Percentiles rank a stretch among this genome's conserved stretches.
These are phyloP conservation scores for Claviceps digitariae DNA, from an alignment of 2,329 filamentous ascomycete species.

Conservation along the genomic window DNA sequence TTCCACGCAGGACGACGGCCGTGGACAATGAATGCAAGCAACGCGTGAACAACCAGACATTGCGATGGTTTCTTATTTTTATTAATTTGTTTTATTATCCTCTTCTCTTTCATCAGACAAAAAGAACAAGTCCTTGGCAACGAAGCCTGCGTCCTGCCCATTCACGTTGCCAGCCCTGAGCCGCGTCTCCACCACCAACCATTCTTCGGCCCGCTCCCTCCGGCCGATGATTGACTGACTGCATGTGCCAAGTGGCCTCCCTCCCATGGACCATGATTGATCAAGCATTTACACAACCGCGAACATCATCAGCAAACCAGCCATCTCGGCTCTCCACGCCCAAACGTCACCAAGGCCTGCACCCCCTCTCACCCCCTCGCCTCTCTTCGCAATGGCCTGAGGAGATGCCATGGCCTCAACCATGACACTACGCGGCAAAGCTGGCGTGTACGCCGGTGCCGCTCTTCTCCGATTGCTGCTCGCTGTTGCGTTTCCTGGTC, in stretches of 20 bases:
- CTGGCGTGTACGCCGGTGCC: constrained; percentile 57
- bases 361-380: background rate
- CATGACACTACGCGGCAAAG: constrained; percentile 28
- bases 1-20: too few relatives aligned
- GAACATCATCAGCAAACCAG: constrained; percentile 10
- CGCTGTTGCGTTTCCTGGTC: constrained; percentile 65
- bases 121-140: background rate
- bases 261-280: background rate
- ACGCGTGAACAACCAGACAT: too few relatives aligned
- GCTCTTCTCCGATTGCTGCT: constrained; percentile 67
- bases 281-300: too few relatives aligned
- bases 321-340: background rate
- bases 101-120: too few relatives aligned
- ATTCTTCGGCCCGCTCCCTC: background rate
- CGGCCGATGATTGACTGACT: background rate
- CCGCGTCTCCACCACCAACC: background rate
- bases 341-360: too few relatives aligned
- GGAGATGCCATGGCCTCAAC: constrained; percentile 13
- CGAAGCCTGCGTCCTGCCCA: background rate
- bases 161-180: background rate
- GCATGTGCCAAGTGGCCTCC: constrained; percentile 6
- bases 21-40: too few relatives aligned
- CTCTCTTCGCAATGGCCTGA: constrained; percentile 4
- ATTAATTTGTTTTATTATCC: too few relatives aligned
- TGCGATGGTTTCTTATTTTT: too few relatives aligned